Evolutionary conservation across 1,284 basidiomycete species (phyloP), one percentile per base, ranked within the genome.

Genomic region (Ceratobasidium sp.): DNA sequence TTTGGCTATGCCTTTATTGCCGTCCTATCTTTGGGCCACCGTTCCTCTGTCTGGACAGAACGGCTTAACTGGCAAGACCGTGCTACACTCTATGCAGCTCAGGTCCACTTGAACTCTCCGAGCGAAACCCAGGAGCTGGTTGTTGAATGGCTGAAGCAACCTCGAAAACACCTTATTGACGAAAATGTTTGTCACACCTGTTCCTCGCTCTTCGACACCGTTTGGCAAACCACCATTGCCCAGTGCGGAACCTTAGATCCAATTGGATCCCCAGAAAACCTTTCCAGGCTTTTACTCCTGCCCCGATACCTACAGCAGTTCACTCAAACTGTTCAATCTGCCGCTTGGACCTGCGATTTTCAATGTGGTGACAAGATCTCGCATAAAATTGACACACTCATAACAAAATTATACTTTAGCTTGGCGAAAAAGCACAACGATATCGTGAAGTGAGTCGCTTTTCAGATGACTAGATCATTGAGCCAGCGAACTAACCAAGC

Each of bases 1-100:
- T 66, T 66, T 41, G 63, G 63, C 4, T 66, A 32, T 54, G 21
- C 54, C 5, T 66, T 66, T 21, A 21, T 49, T 23, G 3, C 26
- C 30, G 43, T 66, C 28, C 49, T 66, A n/a, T 66, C 63, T 41
- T 32, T 66, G 16, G 63, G 63, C 18, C 49, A 52, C 46, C 46
- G 54, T 1, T 66, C 63, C 13, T 6, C 47, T 21, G 32, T 54
- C 11, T 66, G 63, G 63, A 54, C 23, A 23, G 63, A 66, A 11
- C 16, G 38, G 30, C 21, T 66, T 1, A 66, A 47, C 28, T 30
- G 49, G 16, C 47, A 66, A 21, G 47, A 66, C n/a, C 63, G 63
- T 14, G 13, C 30, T 1, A 23, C 30, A 16, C 21, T 66, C 9
- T 66, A 52, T 32, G 49, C 21, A 7, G 63, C 63, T 23, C 30